Percentiles rank a stretch among this genome's conserved stretches.
phyloP scores from a whole-genome alignment of 306 rosid species.

The Carpinus fangiana region DNA sequence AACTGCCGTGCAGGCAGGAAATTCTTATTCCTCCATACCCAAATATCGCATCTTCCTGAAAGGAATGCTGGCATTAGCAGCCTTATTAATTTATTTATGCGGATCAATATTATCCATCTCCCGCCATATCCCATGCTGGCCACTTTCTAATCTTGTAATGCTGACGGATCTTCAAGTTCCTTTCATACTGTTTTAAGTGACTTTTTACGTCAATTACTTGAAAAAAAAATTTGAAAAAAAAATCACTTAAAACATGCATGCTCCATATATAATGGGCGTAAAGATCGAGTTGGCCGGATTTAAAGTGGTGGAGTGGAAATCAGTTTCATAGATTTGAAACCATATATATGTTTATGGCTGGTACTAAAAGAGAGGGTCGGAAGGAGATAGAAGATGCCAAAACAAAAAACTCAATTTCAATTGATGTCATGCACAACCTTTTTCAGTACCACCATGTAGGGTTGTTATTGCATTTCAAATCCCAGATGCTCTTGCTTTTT shows the following conservation, averaged over 20 bases:
- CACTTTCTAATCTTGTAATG: neutral
- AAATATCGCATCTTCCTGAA: neutral
- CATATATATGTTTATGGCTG: neutral
- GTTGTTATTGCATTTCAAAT: neutral
- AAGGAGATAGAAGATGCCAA: neutral
- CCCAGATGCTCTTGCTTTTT: neutral
- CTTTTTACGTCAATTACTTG: too few relatives aligned
- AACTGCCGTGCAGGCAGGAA: neutral
- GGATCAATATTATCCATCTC: neutral
- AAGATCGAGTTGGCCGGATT: too few relatives aligned
- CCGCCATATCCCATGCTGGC: neutral
- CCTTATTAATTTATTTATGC: neutral
- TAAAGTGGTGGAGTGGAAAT: neutral
- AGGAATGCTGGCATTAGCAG: neutral
- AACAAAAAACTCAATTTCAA: neutral
- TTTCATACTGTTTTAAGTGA: too few relatives aligned
- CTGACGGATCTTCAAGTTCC: too few relatives aligned
- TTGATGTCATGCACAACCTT: neutral
- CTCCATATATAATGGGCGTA: too few relatives aligned
- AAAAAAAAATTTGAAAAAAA: too few relatives aligned
- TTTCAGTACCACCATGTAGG: neutral
- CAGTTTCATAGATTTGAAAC: neutral
- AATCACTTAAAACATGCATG: too few relatives aligned
- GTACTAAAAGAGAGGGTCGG: neutral
- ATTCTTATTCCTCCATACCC: constrained; percentile 10